These are phyloP conservation scores for Brasenia schreberi DNA, from an alignment of 164 flowering plant species.

Conservation along the genomic window DNA sequence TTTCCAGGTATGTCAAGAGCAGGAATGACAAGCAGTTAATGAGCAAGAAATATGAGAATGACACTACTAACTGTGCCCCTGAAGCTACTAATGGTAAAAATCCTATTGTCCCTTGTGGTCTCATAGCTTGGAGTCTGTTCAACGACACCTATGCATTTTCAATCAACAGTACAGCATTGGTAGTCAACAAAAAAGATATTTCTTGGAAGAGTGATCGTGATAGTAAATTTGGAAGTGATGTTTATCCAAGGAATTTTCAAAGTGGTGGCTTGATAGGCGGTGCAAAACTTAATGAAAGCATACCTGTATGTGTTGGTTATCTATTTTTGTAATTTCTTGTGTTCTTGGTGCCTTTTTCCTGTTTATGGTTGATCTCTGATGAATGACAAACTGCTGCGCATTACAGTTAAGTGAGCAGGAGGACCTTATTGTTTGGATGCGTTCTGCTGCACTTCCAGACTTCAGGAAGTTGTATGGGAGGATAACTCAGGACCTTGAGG, in stretches of 20 bases:
- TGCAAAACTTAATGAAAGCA: constrained; percentile 25
- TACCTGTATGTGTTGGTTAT: constrained; percentile 40
- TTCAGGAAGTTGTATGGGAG: constrained; percentile 91
- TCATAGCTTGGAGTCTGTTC: constrained; percentile 88
- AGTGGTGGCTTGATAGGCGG: constrained; percentile 61
- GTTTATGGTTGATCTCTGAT: not conserved
- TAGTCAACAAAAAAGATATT: constrained; percentile 61
- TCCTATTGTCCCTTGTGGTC: constrained; percentile 87
- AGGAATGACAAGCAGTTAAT: constrained; percentile 62
- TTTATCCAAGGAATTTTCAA: constrained; percentile 73
- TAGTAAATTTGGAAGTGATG: constrained; percentile 69
- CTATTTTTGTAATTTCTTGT: not conserved
- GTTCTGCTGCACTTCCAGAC: constrained; percentile 95
- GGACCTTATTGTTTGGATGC: constrained; percentile 97
- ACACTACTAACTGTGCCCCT: constrained; percentile 38
- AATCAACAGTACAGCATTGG: constrained; percentile 18
- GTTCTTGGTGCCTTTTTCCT: not conserved
- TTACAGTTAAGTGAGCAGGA: not conserved
- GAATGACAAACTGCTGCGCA: constrained; percentile 17
- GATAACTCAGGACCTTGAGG: constrained; percentile 68
- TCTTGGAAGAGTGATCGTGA: constrained; percentile 93
- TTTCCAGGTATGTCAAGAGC: constrained; percentile 92
- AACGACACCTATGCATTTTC: constrained; percentile 86
- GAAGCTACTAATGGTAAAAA: constrained; percentile 23
- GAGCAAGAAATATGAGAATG: constrained; percentile 6